Percentiles rank a stretch among this genome's conserved stretches.
Evolutionary conservation across 345 rosid genomes (phyloP).

Genomic region (Boechera divaricarpa): DNA sequence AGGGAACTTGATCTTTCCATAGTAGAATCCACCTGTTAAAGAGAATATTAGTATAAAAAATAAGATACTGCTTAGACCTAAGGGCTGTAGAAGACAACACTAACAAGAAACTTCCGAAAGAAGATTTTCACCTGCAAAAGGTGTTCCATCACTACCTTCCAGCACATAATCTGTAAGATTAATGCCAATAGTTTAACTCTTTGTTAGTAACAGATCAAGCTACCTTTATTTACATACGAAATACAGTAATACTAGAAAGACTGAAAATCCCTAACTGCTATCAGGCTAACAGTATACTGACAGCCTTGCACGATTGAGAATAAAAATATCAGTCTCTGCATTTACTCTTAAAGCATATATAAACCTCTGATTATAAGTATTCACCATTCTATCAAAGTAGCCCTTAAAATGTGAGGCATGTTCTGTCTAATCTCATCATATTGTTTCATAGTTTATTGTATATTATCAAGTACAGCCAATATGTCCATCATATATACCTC

Average conservation of each 20-base stretch:
- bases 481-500: slow-evolving; percentile 24
- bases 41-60: slow-evolving; percentile 4
- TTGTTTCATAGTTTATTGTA: slow-evolving; percentile 14
- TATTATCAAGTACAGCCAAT: slow-evolving; percentile 9
- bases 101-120: slow-evolving; percentile 31
- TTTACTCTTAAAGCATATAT: not conserved
- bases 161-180: slow-evolving; percentile 75
- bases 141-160: slow-evolving; percentile 97
- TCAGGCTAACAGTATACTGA: slow-evolving; percentile 17
- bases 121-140: slow-evolving; percentile 79
- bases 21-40: slow-evolving; percentile 66
- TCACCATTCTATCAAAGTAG: slow-evolving; percentile 21
- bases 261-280: slow-evolving; percentile 10
- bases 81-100: slow-evolving; percentile 17
- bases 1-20: slow-evolving; percentile 98
- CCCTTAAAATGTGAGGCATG: not conserved
- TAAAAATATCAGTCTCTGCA: not conserved
- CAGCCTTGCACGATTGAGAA: slow-evolving; percentile 10
- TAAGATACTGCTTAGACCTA: slow-evolving; percentile 6
- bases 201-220: slow-evolving; percentile 15
- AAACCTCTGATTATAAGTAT: not conserved
- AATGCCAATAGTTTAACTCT: slow-evolving; percentile 5
- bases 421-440: slow-evolving; percentile 6
- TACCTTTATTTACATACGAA: slow-evolving; percentile 8
- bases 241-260: not conserved